A percentile compares a stretch with the other conserved stretches of the same genome.
Evolutionary conservation across 371 early-diverging fungal genomes (phyloP).

Genomic region (Mucor sp.): DNA sequence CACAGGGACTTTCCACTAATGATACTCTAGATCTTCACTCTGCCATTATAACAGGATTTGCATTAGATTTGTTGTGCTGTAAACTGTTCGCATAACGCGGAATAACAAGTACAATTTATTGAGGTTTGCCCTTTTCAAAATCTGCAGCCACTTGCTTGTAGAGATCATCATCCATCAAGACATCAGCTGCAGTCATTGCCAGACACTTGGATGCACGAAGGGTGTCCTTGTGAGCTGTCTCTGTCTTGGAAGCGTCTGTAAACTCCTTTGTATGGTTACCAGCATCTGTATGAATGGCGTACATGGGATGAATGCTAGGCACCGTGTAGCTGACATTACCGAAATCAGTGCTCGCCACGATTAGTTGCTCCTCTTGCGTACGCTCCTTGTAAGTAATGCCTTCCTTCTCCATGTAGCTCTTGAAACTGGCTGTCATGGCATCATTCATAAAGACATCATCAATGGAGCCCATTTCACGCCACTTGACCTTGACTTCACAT

Average conservation of each 20-base stretch:
- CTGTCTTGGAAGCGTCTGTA: slow-evolving; percentile 57
- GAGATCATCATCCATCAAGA: slow-evolving; percentile 28
- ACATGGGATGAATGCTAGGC: slow-evolving; percentile 21
- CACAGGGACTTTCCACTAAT: no score
- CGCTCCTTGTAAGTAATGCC: slow-evolving; percentile 41
- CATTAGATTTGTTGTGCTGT: no score
- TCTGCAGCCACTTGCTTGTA: slow-evolving; percentile 31
- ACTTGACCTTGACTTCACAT: slow-evolving; percentile 57
- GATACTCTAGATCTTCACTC: no score
- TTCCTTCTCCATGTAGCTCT: slow-evolving; percentile 49
- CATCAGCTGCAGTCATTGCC: slow-evolving; percentile 39
- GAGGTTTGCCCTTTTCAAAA: slow-evolving; percentile 33
- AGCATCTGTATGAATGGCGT: slow-evolving; percentile 18
- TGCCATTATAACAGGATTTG: no score
- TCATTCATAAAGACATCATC: slow-evolving; percentile 59
- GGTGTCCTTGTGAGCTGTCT: slow-evolving; percentile 60
- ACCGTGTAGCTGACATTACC: slow-evolving; percentile 64
- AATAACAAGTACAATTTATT: neutral
- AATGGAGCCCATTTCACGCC: slow-evolving; percentile 38
- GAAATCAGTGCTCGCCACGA: slow-evolving; percentile 70
- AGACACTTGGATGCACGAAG: slow-evolving; percentile 53
- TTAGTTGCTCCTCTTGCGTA: slow-evolving; percentile 34
- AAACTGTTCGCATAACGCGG: no score
- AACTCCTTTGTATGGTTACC: slow-evolving; percentile 52
- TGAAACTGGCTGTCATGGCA: slow-evolving; percentile 54